phyloP scores from a whole-genome alignment of 345 rosid species.

The Citrus cavaleriei region DNA sequence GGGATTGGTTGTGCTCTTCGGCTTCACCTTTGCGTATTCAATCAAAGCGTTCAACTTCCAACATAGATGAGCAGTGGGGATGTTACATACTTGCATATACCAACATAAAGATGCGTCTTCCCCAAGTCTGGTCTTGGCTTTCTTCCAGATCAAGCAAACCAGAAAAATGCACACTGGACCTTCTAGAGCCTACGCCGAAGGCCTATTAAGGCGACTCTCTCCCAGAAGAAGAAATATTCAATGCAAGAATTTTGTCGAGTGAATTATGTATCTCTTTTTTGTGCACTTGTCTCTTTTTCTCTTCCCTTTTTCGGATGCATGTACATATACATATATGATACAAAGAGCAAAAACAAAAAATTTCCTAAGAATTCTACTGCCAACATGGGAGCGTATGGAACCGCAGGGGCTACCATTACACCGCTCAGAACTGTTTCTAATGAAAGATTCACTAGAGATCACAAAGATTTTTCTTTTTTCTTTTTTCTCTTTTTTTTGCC shows the following conservation, averaged over 20 bases:
- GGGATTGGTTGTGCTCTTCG: conserved; percentile 49
- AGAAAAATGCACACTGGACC: neutral
- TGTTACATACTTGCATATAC: neutral
- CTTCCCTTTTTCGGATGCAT: neutral
- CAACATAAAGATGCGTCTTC: neutral
- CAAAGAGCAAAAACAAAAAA: neutral
- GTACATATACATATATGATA: neutral
- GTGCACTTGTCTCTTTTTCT: neutral
- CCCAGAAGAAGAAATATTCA: neutral
- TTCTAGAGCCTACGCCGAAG: neutral
- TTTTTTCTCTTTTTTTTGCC: too few species aligned
- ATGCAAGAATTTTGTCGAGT: neutral
- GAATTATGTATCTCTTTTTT: neutral
- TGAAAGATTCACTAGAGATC: too few species aligned
- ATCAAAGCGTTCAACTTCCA: conserved; percentile 79
- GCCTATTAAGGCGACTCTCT: neutral
- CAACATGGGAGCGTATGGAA: neutral
- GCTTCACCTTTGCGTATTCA: conserved; percentile 64
- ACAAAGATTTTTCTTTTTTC: too few species aligned
- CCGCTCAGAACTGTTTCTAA: too few species aligned
- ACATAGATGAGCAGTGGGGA: conserved; percentile 32
- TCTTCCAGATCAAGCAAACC: neutral
- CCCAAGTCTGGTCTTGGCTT: neutral
- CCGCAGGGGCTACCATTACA: neutral
- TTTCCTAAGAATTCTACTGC: neutral